Evolutionary conservation across 2,329 filamentous ascomycete genomes (phyloP).

Genomic region (Calycina herbarum): DNA sequence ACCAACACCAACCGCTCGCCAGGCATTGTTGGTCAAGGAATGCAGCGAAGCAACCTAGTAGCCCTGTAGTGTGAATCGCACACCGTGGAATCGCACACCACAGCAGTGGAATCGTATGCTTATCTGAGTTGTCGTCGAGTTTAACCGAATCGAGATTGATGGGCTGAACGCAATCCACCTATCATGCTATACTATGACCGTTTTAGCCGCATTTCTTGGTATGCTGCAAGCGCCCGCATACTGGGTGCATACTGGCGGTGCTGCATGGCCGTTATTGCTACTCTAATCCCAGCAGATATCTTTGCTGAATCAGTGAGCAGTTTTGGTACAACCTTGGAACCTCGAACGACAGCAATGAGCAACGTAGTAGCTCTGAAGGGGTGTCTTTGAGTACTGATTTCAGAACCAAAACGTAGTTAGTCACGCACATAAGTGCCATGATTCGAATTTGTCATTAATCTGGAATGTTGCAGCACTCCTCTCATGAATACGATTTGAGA

Average conservation of each 20-base stretch:
- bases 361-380: no score
- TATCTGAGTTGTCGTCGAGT: background rate
- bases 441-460: background rate
- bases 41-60: background rate
- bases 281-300: no score
- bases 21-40: background rate
- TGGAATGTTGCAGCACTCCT: constrained; percentile 1
- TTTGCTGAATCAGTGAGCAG: no score
- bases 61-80: background rate
- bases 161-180: background rate
- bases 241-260: no score
- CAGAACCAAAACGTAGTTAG: no score
- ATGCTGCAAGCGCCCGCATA: background rate
- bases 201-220: background rate
- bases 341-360: no score
- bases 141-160: constrained; percentile 3
- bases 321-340: no score
- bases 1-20: background rate
- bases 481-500: background rate
- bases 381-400: no score
- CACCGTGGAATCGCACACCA: no score
- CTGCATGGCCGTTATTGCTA: no score
- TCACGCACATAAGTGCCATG: background rate
- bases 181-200: background rate
- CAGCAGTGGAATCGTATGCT: background rate